Conservation (phyloP, 129 eudicot genomes). For the Calendula officinalis region DNA sequence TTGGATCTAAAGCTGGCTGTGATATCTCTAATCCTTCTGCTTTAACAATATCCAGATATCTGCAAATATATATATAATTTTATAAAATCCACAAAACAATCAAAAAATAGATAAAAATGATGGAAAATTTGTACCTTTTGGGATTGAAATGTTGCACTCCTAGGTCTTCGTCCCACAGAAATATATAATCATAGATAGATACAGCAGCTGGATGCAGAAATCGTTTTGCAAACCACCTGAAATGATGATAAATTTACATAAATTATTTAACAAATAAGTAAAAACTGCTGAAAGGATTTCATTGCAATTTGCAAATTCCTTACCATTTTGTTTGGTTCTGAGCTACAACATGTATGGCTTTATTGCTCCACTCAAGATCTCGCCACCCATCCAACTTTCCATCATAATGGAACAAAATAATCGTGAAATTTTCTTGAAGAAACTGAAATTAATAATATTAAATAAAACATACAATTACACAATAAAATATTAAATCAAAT, state of each 20-base stretch:
- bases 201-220: conserved; percentile 93
- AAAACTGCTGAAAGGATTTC: not conserved
- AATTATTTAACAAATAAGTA: conserved; percentile 1
- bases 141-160: conserved; percentile 86
- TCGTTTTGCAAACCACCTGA: conserved; percentile 99
- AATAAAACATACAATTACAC: too few relatives aligned
- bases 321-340: conserved; percentile 97
- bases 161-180: conserved; percentile 98
- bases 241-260: not conserved
- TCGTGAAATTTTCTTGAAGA: conserved; percentile 81
- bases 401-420: conserved; percentile 88
- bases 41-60: conserved; percentile 79
- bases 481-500: not conserved
- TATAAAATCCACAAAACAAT: not conserved
- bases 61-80: conserved; percentile 15
- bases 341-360: conserved; percentile 77
- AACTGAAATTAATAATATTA: conserved; percentile 63
- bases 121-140: conserved; percentile 54
- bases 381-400: conserved; percentile 88
- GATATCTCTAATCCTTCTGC: conserved; percentile 87
- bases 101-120: not conserved
- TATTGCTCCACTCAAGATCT: conserved; percentile 81
- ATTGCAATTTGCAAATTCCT: conserved; percentile 1
- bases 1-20: conserved; percentile 95
- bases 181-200: conserved; percentile 79